Percentiles rank a stretch among this genome's conserved stretches.
Conservation (phyloP, 768 basidiomycete species). For the Mycena indigotica region DNA sequence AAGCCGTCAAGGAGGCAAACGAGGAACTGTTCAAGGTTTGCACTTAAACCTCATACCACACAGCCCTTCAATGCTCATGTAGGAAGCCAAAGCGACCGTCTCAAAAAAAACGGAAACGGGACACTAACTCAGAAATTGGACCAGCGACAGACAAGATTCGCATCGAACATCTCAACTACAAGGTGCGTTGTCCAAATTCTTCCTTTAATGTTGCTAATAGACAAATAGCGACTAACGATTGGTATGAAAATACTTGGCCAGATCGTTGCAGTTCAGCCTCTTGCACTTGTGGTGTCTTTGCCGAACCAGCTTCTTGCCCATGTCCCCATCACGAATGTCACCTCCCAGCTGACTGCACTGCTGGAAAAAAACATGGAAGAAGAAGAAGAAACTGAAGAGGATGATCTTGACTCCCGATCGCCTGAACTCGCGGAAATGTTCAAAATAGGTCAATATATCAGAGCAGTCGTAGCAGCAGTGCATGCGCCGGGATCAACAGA, state of each 20-base stretch:
- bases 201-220: conserved; percentile 12
- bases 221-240: conserved; percentile 63
- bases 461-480: conserved; percentile 70
- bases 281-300: conserved; percentile 90
- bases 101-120: conserved; percentile 51
- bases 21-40: conserved; percentile 72
- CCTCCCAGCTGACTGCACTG: conserved; percentile 69
- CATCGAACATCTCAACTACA: conserved; percentile 93
- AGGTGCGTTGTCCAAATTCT: conserved; percentile 47
- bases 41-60: background rate
- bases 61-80: too few relatives aligned
- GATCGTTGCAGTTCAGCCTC: conserved; percentile 81
- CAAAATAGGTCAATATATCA: conserved; percentile 81
- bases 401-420: conserved; percentile 49
- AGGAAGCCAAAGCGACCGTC: conserved; percentile 45
- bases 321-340: conserved; percentile 91
- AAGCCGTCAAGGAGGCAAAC: conserved; percentile 84
- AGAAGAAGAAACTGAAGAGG: conserved; percentile 49
- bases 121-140: conserved; percentile 49
- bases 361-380: conserved; percentile 67
- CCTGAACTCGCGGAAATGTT: conserved; percentile 82
- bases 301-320: conserved; percentile 94
- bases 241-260: conserved; percentile 92
- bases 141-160: conserved; percentile 59
- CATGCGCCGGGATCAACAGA: conserved; percentile 70